Evolutionary conservation across 495 filamentous ascomycete genomes (phyloP), one percentile per base, ranked within the genome.

Genomic region (Penicillium egyptiacum): DNA sequence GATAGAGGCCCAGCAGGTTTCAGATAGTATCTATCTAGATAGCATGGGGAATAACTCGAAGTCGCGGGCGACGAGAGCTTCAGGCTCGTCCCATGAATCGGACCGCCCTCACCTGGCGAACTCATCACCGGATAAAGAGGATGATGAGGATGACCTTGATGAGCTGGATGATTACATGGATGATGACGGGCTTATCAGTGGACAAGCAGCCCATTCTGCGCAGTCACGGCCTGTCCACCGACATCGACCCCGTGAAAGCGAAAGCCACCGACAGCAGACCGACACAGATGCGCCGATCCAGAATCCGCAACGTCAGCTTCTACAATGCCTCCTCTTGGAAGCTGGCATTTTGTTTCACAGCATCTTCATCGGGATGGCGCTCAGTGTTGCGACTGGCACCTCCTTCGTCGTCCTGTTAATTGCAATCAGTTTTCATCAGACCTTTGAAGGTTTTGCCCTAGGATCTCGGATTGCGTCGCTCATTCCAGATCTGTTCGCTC

Each of bases 311-410:
- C 83, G 86, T 17, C 82, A 87, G 55, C 80, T 92, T 56, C 75
- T 93, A 19, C 90, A 95, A 65, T 90, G 88, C 59, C 76, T 90
- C 12, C 79, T 95, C 9, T 79, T 95, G 26, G 90, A 95, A 70
- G 87, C 89, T 7, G 90, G 90, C 17, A 93, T 95, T 60, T 76
- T 95, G 3, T 93, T 93, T 63, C 90, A 95, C 73, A 88, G 85
- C 60, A 81, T 95, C 39, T 95, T 95, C 64, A 95, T 95, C 63
- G 90, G 90, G 42, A 92, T 95, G 88, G 89, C 90, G 4, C 74
- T 95, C 31, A 89, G 86, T n/a, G 90, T 93, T 9, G 86, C 90
- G 6, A 88, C 86, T 0, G 89, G 89, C 0, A 85, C 88, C 6
- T 81, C 85, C 1, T 95, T 95, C 64, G 77, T 87, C 45, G 87